Conservation (phyloP, 108 stramenopile species). For the Schizochytrium sp. region DNA sequence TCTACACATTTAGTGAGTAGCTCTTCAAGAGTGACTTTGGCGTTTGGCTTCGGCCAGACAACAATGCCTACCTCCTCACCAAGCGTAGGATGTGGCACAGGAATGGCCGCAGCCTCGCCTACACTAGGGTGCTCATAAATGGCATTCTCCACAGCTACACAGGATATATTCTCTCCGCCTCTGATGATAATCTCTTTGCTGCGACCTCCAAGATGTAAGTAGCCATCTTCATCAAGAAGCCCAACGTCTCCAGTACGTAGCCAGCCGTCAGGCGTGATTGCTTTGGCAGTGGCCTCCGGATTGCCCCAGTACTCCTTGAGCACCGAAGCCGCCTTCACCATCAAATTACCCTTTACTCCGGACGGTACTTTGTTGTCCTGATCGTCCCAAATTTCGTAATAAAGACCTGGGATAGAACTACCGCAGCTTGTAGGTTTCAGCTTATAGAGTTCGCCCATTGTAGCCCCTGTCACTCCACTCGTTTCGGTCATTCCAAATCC, state of each 20-base stretch:
- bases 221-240: conserved; percentile 80
- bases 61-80: conserved; percentile 58
- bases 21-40: conserved; percentile 5
- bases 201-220: conserved; percentile 87
- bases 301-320: conserved; percentile 88
- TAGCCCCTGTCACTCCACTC: background rate
- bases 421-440: background rate
- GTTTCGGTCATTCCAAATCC: conserved; percentile 66
- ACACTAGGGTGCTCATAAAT: conserved; percentile 62
- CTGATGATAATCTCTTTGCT: conserved; percentile 65
- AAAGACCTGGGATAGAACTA: conserved; percentile 17
- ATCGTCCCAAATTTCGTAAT: conserved; percentile 41
- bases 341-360: background rate
- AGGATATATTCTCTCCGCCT: conserved; percentile 64
- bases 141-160: conserved; percentile 65
- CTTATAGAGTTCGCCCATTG: background rate
- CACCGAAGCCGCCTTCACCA: conserved; percentile 19
- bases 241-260: conserved; percentile 88
- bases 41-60: conserved; percentile 48
- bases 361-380: conserved; percentile 18
- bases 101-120: conserved; percentile 28
- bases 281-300: conserved; percentile 83
- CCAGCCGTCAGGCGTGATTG: conserved; percentile 84
- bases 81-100: background rate
- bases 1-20: background rate